Conservation (phyloP, 1,139 yeast species). For the Suhomyces coccinellae region DNA sequence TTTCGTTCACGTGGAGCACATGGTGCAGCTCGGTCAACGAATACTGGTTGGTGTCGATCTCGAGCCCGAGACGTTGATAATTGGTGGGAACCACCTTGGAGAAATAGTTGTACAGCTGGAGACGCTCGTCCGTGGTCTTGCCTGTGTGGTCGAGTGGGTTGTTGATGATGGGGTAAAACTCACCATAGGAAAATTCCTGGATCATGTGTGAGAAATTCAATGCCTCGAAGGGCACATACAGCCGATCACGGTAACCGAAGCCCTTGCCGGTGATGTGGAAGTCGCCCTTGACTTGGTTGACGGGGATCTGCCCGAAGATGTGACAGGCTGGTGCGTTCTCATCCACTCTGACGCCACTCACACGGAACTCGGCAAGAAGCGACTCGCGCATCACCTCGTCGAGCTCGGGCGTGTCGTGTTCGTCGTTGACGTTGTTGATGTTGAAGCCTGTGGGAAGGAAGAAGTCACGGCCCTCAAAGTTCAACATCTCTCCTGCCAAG, state of each 20-base stretch:
- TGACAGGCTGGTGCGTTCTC: constrained; percentile 80
- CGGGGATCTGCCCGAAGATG: constrained; percentile 82
- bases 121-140: constrained; percentile 47
- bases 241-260: constrained; percentile 50
- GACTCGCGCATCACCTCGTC: constrained; percentile 67
- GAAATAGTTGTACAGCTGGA: constrained; percentile 60
- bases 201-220: constrained; percentile 83
- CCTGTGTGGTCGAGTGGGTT: constrained; percentile 84
- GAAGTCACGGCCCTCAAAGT: constrained; percentile 62
- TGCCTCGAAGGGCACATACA: constrained; percentile 46
- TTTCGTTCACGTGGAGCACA: constrained; percentile 23
- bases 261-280: constrained; percentile 83
- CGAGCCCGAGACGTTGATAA: constrained; percentile 69
- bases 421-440: constrained; percentile 45
- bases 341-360: constrained; percentile 38
- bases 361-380: constrained; percentile 60
- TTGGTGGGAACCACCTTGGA: constrained; percentile 83
- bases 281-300: constrained; percentile 83
- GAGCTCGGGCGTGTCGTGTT: constrained; percentile 61
- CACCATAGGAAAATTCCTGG: constrained; percentile 88
- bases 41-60: constrained; percentile 81
- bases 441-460: constrained; percentile 50
- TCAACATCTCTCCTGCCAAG: constrained; percentile 72
- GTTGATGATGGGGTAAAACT: constrained; percentile 78
- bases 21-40: constrained; percentile 63